Evolutionary conservation across 148 eudicot genomes (phyloP).

Genomic region (Silene uniflora): DNA sequence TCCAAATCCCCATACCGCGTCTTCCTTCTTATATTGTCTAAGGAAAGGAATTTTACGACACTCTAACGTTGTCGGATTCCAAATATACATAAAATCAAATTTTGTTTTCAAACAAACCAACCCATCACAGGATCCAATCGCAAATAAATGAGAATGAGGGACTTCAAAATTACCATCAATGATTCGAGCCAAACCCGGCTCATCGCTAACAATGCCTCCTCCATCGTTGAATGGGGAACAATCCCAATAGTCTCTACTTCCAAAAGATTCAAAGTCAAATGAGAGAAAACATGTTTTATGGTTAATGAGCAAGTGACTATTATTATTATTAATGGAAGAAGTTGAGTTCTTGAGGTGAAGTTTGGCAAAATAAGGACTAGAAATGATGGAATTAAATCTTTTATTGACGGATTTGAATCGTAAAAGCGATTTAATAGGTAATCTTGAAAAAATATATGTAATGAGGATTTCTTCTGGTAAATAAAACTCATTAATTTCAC

Average conservation of each 20-base stretch:
- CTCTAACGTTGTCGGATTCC: background rate
- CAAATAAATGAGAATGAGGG: background rate
- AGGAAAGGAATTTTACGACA: background rate
- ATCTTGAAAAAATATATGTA: background rate
- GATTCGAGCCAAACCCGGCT: background rate
- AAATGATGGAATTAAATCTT: background rate
- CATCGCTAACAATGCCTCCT: background rate
- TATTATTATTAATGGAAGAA: background rate
- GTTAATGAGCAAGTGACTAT: constrained; percentile 1
- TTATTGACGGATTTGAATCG: constrained; percentile 1
- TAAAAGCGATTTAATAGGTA: background rate
- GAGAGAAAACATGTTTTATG: constrained; percentile 9
- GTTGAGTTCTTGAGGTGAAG: background rate
- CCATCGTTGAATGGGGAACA: constrained; percentile 4
- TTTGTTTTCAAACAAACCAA: background rate
- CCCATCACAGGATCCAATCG: background rate
- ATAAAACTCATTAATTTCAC: background rate
- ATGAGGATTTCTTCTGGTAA: background rate
- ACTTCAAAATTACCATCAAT: background rate
- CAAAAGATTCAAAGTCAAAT: background rate
- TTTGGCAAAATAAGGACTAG: background rate
- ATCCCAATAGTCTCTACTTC: background rate
- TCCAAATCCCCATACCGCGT: constrained; percentile 12
- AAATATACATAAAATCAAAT: too few species aligned
- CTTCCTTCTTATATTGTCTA: background rate